Conservation (phyloP, 1,284 basidiomycete species). For the Trametes versicolor region DNA sequence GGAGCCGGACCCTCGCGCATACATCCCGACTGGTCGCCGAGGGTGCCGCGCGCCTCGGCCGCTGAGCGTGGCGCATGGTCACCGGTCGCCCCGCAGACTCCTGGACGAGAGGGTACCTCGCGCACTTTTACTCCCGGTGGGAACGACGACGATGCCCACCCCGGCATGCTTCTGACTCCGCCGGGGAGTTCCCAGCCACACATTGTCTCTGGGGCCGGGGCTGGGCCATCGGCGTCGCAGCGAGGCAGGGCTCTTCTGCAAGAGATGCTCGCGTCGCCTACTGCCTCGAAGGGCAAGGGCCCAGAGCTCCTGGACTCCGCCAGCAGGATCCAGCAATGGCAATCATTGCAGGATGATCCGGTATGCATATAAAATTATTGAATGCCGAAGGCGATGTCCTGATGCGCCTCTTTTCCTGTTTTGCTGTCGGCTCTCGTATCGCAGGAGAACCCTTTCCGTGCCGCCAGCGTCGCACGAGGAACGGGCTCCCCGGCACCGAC, state of each 20-base stretch:
- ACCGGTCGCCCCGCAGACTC: constrained; percentile 28
- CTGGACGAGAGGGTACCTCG: constrained; percentile 20
- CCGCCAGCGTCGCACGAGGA: constrained; percentile 21
- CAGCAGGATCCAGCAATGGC: constrained; percentile 25
- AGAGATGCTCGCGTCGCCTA: constrained; percentile 23
- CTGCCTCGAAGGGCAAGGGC: constrained; percentile 30
- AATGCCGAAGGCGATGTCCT: constrained; percentile 18
- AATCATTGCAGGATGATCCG: constrained; percentile 34
- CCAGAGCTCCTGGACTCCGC: constrained; percentile 15
- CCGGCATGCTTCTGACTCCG: constrained; percentile 35
- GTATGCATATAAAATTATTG: constrained; percentile 27
- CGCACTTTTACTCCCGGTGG: constrained; percentile 25
- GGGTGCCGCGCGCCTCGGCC: constrained; percentile 12
- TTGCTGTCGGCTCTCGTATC: constrained; percentile 13
- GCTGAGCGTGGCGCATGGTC: constrained; percentile 19
- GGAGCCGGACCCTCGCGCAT: constrained; percentile 17
- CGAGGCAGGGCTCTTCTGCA: constrained; percentile 10
- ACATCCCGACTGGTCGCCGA: constrained; percentile 5
- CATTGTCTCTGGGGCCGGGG: constrained; percentile 14
- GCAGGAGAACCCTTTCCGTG: constrained; percentile 37
- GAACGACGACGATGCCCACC: constrained; percentile 19
- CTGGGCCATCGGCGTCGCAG: constrained; percentile 18
- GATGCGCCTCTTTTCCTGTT: constrained; percentile 27
- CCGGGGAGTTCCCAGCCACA: constrained; percentile 33
- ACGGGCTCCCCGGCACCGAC: constrained; percentile 17